phyloP scores from a whole-genome alignment of 768 basidiomycete genomes.

The Tylopilus balloui region DNA sequence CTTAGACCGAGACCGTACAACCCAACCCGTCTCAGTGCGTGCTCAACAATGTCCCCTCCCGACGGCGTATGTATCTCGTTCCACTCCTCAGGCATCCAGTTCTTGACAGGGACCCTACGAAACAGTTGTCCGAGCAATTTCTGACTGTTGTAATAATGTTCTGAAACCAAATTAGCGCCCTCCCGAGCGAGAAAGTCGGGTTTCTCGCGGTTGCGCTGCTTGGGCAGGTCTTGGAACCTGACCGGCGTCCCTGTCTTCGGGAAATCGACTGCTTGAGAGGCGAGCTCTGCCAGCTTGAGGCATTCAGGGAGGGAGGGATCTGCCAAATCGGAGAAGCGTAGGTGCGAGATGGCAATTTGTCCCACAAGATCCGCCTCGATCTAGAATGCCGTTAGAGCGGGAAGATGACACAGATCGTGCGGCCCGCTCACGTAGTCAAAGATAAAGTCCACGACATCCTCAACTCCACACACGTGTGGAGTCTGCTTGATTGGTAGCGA shows the following conservation, averaged over 20 bases:
- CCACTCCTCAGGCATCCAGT: slow-evolving; percentile 30
- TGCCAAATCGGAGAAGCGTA: slow-evolving; percentile 41
- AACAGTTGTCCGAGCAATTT: slow-evolving; percentile 44
- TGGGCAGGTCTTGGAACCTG: slow-evolving; percentile 33
- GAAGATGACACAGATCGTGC: not conserved
- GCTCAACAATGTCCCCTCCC: slow-evolving; percentile 24
- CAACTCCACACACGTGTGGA: slow-evolving; percentile 31
- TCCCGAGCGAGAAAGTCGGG: slow-evolving; percentile 47
- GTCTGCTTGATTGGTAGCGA: slow-evolving; percentile 35
- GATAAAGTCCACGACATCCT: slow-evolving; percentile 46
- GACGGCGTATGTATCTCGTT: slow-evolving; percentile 18
- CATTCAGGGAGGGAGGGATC: slow-evolving; percentile 36
- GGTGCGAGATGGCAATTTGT: slow-evolving; percentile 39
- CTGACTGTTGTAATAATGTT: slow-evolving; percentile 36
- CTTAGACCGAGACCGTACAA: slow-evolving; percentile 34
- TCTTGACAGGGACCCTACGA: slow-evolving; percentile 38
- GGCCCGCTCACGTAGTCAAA: slow-evolving; percentile 40
- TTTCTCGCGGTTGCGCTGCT: slow-evolving; percentile 16
- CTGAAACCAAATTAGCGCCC: slow-evolving; percentile 24
- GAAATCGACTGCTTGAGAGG: slow-evolving; percentile 48
- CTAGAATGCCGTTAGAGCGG: slow-evolving; percentile 12
- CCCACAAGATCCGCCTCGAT: slow-evolving; percentile 39
- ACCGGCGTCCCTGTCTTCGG: slow-evolving; percentile 44
- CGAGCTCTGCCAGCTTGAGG: slow-evolving; percentile 39
- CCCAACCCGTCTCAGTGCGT: slow-evolving; percentile 22